Percentiles rank a stretch among this genome's conserved stretches.
Conservation (phyloP, 805 yeast species). For the Lachancea dasiensis region DNA sequence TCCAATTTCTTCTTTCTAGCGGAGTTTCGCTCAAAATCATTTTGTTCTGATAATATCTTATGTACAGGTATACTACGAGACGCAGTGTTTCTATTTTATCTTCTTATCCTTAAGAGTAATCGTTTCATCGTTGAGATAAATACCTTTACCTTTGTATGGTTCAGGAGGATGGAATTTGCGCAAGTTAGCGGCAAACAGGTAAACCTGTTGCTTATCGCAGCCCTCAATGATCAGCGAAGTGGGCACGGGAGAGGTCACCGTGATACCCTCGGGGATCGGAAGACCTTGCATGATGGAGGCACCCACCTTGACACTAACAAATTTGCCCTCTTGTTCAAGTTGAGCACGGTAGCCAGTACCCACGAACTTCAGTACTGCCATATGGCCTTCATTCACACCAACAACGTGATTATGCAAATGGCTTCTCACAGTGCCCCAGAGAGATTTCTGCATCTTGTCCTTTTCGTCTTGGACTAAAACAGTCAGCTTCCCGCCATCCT, state of each 20-base stretch:
- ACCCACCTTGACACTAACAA: conserved; percentile 79
- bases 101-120: conserved; percentile 86
- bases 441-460: conserved; percentile 64
- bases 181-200: conserved; percentile 79
- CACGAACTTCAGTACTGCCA: conserved; percentile 77
- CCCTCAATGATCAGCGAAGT: conserved; percentile 85
- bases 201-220: conserved; percentile 78
- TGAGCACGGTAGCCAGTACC: conserved; percentile 97
- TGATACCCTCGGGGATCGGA: conserved; percentile 69
- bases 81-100: conserved; percentile 54
- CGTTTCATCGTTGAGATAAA: conserved; percentile 86
- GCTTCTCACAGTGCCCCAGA: conserved; percentile 95
- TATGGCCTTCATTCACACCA: conserved; percentile 92
- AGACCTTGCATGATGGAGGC: conserved; percentile 75
- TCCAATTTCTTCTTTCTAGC: too few species aligned
- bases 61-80: conserved; percentile 1
- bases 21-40: too few species aligned
- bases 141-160: conserved; percentile 98
- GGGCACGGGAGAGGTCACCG: conserved; percentile 74
- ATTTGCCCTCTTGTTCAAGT: conserved; percentile 52
- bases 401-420: conserved; percentile 67
- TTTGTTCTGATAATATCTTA: not conserved
- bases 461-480: conserved; percentile 54
- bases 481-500: conserved; percentile 34
- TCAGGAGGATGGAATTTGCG: conserved; percentile 92